A percentile compares a stretch with the other conserved stretches of the same genome.
phyloP scores from a whole-genome alignment of 2,329 filamentous ascomycete species.

The Sarocladium oryzae region DNA sequence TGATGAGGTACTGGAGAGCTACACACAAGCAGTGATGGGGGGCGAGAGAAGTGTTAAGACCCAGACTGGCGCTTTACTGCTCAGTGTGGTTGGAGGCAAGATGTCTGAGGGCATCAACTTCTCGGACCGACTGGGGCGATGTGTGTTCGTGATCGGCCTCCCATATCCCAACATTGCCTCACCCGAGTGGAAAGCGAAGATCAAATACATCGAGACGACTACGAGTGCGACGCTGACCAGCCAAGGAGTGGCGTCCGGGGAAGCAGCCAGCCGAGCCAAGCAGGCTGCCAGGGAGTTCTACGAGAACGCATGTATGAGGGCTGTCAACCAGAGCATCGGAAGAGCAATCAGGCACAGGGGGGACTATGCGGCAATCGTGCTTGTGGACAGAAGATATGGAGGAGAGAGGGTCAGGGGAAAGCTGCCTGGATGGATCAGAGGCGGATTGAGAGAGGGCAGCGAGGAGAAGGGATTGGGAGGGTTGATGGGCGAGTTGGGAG shows the following conservation, averaged over 20 bases:
- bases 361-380: constrained; percentile 86
- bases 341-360: constrained; percentile 80
- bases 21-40: constrained; percentile 62
- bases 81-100: constrained; percentile 89
- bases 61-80: constrained; percentile 56
- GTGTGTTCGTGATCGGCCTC: constrained; percentile 84
- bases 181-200: constrained; percentile 87
- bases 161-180: constrained; percentile 88
- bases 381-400: constrained; percentile 78
- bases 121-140: constrained; percentile 80
- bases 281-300: constrained; percentile 71
- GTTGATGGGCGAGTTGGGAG: constrained; percentile 50
- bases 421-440: constrained; percentile 82
- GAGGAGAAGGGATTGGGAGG: constrained; percentile 46
- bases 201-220: constrained; percentile 73
- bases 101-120: constrained; percentile 99
- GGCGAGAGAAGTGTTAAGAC: constrained; percentile 19
- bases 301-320: constrained; percentile 92
- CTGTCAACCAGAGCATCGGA: constrained; percentile 95
- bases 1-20: constrained; percentile 68
- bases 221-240: constrained; percentile 30
- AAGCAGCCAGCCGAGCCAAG: constrained; percentile 32
- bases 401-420: constrained; percentile 67
- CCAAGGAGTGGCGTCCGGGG: constrained; percentile 17
- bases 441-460: constrained; percentile 51